phyloP scores from a whole-genome alignment of 2,329 filamentous ascomycete species.

The Pleoardoris graminearum region DNA sequence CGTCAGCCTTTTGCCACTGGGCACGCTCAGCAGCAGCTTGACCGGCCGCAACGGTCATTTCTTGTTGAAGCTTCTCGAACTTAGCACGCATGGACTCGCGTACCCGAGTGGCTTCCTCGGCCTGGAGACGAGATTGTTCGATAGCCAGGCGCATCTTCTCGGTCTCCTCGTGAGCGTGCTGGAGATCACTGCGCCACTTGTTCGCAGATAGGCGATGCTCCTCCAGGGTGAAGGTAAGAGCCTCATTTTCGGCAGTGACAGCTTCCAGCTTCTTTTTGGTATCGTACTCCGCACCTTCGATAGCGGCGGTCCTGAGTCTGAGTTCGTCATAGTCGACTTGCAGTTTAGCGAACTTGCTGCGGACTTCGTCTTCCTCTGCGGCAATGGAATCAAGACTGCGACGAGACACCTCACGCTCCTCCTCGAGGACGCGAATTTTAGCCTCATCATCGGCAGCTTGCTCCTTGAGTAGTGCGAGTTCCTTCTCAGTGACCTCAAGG shows the following conservation, averaged over 20 bases:
- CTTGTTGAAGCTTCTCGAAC: slow-evolving; percentile 81
- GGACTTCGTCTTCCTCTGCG: slow-evolving; percentile 50
- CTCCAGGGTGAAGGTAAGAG: slow-evolving; percentile 63
- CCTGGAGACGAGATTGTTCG: slow-evolving; percentile 72
- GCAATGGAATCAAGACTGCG: slow-evolving; percentile 45
- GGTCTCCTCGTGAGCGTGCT: slow-evolving; percentile 55
- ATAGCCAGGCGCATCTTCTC: slow-evolving; percentile 75
- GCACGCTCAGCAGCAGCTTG: slow-evolving; percentile 84
- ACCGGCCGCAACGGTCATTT: slow-evolving; percentile 77
- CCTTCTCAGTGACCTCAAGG: slow-evolving; percentile 55
- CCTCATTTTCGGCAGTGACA: slow-evolving; percentile 62
- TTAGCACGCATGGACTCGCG: slow-evolving; percentile 83
- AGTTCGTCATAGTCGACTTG: slow-evolving; percentile 63
- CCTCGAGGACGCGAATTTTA: slow-evolving; percentile 47
- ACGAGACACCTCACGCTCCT: slow-evolving; percentile 48
- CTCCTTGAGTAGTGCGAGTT: slow-evolving; percentile 51
- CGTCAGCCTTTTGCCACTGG: slow-evolving; percentile 70
- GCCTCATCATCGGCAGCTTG: slow-evolving; percentile 48
- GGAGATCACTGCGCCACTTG: slow-evolving; percentile 62
- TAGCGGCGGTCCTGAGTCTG: slow-evolving; percentile 46
- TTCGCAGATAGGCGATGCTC: slow-evolving; percentile 65
- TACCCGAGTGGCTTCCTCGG: slow-evolving; percentile 82
- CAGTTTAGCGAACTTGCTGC: slow-evolving; percentile 55
- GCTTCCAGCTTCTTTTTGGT: slow-evolving; percentile 57
- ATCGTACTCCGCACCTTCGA: slow-evolving; percentile 47